Evolutionary conservation across 176 grass and related monocot genomes (phyloP), one percentile per base, ranked within the genome.

Genomic region (Oryza glaberrima): DNA sequence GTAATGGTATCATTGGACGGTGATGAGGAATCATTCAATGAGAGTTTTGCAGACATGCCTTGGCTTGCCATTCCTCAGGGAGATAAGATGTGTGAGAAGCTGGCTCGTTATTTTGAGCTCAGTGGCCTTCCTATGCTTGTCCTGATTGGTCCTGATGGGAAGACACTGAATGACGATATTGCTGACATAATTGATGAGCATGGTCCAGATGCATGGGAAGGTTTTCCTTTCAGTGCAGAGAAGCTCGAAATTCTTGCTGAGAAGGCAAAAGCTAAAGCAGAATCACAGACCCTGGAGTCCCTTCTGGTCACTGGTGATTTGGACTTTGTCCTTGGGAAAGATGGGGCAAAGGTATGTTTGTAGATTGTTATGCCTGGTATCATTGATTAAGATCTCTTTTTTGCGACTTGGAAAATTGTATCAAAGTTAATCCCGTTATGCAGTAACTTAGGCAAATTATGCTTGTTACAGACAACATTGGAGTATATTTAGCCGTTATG

Each of bases 81-180:
- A 8, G 96, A 95, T 65, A 84, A 83, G 83, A 89, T 75, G 47
- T 84, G 86, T 81, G 75, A 89, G 46, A 92, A 86, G 72, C 74
- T 98, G 40, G 90, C 83, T 56, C 88, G 84, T 16, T 98, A 95
- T 82, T 98, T 98, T 68, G 93, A 95, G 73, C 86, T 95, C 63
- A 69, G 73, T 5, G 9, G 16, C 34, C 77, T 92, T 67, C 96
- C 93, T 25, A 94, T 83, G 58, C 84, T 98, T 69, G 87, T 92
- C 63, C 85, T 95, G 26, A 94, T 95, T 77, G 96, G 93, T 79
- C 80, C 93, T 23, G 93, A 95, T 89, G 96, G 96, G 70, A 98
- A 94, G 87, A 98, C 91, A 78, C 65, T 90, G 54, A 87, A 90
- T 73, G 58, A 3, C 60, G 93, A 94, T 88, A 51, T 84, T 1